These are phyloP conservation scores for Suillus subaureus DNA, from an alignment of 768 basidiomycete species.

Conservation along the genomic window DNA sequence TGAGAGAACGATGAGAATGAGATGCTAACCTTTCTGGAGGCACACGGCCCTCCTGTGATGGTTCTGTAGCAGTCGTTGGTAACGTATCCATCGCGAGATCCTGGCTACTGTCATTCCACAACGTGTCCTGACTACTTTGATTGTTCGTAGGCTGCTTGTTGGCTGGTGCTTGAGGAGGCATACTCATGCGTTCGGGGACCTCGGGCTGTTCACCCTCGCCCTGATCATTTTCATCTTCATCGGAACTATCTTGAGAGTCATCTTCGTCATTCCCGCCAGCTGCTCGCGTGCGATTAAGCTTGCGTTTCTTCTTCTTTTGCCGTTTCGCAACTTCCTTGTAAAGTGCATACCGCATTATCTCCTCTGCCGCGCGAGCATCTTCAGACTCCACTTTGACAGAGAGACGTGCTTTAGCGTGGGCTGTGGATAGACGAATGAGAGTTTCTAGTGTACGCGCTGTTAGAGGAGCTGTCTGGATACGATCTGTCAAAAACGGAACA, in stretches of 20 bases:
- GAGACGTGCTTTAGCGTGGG: constrained; percentile 94
- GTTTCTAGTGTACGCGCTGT: constrained; percentile 99
- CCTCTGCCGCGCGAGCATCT: constrained; percentile 90
- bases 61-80: constrained; percentile 35
- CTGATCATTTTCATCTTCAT: constrained; percentile 51
- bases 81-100: constrained; percentile 64
- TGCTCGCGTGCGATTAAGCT: constrained; percentile 71
- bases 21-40: constrained; percentile 59
- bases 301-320: constrained; percentile 79
- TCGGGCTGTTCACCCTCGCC: constrained; percentile 35
- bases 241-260: constrained; percentile 38
- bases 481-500: constrained; percentile 14
- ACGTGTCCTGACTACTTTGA: constrained; percentile 49
- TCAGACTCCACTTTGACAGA: constrained; percentile 80
- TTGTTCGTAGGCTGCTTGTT: constrained; percentile 27
- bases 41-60: constrained; percentile 46
- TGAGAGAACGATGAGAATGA: constrained; percentile 10
- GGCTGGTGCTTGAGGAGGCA: constrained; percentile 39
- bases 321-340: constrained; percentile 93
- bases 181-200: constrained; percentile 50
- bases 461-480: constrained; percentile 84
- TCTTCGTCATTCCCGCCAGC: constrained; percentile 55
- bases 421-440: constrained; percentile 95
- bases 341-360: constrained; percentile 94
- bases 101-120: constrained; percentile 70